Evolutionary conservation across 2,329 filamentous ascomycete species (phyloP).

Genomic region (Pyrenophora teres): DNA sequence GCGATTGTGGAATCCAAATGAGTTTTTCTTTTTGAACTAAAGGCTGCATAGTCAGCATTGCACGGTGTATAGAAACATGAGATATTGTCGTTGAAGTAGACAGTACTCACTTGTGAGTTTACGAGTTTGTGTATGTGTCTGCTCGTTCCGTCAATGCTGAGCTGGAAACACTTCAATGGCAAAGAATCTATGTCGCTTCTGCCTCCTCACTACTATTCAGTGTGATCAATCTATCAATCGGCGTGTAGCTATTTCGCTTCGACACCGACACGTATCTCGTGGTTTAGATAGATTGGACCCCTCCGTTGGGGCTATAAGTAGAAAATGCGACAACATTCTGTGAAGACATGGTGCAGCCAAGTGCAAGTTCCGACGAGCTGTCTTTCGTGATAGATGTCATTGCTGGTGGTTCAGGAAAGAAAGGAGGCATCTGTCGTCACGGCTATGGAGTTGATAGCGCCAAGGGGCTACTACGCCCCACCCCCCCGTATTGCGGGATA

Average conservation of each 20-base stretch:
- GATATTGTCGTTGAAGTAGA: too few species aligned
- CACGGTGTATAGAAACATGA: too few species aligned
- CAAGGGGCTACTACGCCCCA: slow-evolving; percentile 23
- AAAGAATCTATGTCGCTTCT: neutral
- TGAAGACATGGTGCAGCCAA: slow-evolving; percentile 22
- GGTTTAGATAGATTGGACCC: slow-evolving; percentile 55
- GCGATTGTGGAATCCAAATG: slow-evolving; percentile 3
- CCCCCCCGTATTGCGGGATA: slow-evolving; percentile 14
- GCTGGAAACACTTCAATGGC: neutral
- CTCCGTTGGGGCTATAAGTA: slow-evolving; percentile 59
- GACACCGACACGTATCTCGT: slow-evolving; percentile 32
- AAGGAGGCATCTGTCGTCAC: slow-evolving; percentile 34
- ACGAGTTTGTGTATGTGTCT: slow-evolving; percentile 2
- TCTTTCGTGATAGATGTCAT: slow-evolving; percentile 34
- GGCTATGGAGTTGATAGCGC: slow-evolving; percentile 17
- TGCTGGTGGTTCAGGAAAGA: slow-evolving; percentile 24
- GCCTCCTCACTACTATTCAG: neutral
- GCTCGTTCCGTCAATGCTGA: neutral
- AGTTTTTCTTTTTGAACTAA: neutral
- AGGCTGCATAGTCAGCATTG: slow-evolving; percentile 2
- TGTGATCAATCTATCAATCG: slow-evolving; percentile 24
- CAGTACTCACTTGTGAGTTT: slow-evolving; percentile 11
- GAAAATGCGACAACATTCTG: slow-evolving; percentile 35
- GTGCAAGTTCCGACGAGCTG: slow-evolving; percentile 36
- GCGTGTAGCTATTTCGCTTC: slow-evolving; percentile 34